These are phyloP conservation scores for Byssochlamys sp. DNA, from an alignment of 2,329 filamentous ascomycete genomes.

Conservation along the genomic window DNA sequence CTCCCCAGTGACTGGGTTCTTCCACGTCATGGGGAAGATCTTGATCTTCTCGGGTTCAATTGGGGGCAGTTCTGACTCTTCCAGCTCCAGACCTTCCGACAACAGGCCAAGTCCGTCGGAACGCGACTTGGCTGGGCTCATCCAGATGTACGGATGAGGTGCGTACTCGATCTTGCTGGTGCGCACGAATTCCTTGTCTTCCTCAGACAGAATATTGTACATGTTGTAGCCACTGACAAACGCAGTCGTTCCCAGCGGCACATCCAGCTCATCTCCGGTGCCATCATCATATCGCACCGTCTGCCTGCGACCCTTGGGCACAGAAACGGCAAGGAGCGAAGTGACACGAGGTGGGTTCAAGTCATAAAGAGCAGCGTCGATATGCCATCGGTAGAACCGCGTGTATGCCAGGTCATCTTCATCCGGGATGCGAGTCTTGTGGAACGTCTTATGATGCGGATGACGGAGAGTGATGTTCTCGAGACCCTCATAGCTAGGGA, in stretches of 20 bases:
- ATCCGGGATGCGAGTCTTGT: slow-evolving; percentile 54
- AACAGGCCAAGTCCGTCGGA: slow-evolving; percentile 62
- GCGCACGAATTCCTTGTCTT: slow-evolving; percentile 58
- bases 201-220: slow-evolving; percentile 56
- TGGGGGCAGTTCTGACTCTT: slow-evolving; percentile 50
- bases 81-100: slow-evolving; percentile 56
- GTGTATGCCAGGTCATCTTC: slow-evolving; percentile 50
- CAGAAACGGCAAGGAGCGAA: slow-evolving; percentile 61
- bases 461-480: slow-evolving; percentile 59
- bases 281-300: slow-evolving; percentile 66
- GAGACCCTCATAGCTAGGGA: slow-evolving; percentile 61
- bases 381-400: slow-evolving; percentile 68
- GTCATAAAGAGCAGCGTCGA: slow-evolving; percentile 67
- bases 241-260: slow-evolving; percentile 66
- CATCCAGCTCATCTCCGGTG: slow-evolving; percentile 53
- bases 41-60: slow-evolving; percentile 60
- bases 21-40: slow-evolving; percentile 66
- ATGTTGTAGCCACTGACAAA: slow-evolving; percentile 64
- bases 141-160: slow-evolving; percentile 74
- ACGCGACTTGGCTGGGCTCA: slow-evolving; percentile 58
- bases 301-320: slow-evolving; percentile 57
- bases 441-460: slow-evolving; percentile 69
- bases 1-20: slow-evolving; percentile 60
- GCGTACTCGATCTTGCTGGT: slow-evolving; percentile 64
- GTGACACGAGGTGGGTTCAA: slow-evolving; percentile 66